Evolutionary conservation across 192 early-diverging fungal genomes (phyloP).

Genomic region (Rhizoclosmatium sp.): DNA sequence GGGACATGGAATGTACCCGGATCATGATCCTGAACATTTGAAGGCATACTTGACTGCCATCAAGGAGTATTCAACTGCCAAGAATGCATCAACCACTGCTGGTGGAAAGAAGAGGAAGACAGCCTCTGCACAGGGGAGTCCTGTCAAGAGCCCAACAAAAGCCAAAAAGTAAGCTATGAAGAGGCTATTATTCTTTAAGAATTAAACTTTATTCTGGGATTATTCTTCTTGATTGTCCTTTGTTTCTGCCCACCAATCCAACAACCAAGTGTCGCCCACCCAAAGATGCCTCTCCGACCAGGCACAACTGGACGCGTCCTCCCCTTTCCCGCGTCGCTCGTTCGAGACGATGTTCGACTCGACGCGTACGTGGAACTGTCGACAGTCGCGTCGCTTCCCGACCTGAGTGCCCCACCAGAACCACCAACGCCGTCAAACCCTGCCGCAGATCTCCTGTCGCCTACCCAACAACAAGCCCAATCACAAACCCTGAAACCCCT

Average conservation of each 20-base stretch:
- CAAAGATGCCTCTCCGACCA: not conserved
- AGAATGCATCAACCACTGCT: not conserved
- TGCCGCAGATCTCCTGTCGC: not conserved
- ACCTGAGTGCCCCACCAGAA: not conserved
- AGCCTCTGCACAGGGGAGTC: not conserved
- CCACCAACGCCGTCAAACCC: not conserved
- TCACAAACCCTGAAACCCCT: not conserved
- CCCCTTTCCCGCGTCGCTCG: constrained; percentile 29
- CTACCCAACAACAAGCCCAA: not conserved
- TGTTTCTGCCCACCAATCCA: too few relatives aligned
- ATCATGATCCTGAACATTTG: constrained; percentile 65
- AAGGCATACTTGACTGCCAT: constrained; percentile 58
- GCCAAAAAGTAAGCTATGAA: not conserved
- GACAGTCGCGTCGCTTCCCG: constrained; percentile 11
- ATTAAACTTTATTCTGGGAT: too few relatives aligned
- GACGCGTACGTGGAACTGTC: constrained; percentile 28
- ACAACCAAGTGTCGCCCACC: not conserved
- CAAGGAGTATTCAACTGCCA: constrained; percentile 39
- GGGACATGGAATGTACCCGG: constrained; percentile 96
- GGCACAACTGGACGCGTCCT: constrained; percentile 31
- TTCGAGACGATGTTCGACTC: constrained; percentile 12
- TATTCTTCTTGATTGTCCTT: not conserved
- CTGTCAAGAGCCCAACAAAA: not conserved
- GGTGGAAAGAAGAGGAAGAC: constrained; percentile 19
- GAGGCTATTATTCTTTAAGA: too few relatives aligned